Evolutionary conservation across 352 stramenopile species (phyloP).

Genomic region (Phytophthora sp.): DNA sequence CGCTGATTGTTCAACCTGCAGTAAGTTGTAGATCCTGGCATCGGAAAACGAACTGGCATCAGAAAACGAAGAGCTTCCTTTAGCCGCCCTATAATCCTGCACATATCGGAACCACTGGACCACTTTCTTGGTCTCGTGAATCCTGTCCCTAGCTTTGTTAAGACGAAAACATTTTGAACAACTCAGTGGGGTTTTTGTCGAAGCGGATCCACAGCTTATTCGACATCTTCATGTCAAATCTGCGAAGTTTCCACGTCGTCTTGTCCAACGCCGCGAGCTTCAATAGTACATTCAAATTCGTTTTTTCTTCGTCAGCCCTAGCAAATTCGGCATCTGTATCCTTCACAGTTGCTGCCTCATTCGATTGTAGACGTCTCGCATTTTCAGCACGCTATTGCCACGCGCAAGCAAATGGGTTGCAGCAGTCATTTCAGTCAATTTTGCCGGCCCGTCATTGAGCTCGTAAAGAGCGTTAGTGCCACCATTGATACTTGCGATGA

Average conservation of each 20-base stretch:
- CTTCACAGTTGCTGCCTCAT: too few species aligned
- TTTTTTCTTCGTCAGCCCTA: constrained; percentile 6
- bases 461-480: too few species aligned
- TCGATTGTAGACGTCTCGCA: too few species aligned
- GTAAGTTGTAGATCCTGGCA: neutral
- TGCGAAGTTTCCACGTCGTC: neutral
- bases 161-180: constrained; percentile 1
- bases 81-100: neutral
- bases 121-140: neutral
- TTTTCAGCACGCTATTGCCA: too few species aligned
- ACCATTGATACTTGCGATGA: too few species aligned
- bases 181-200: neutral
- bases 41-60: too few species aligned
- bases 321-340: too few species aligned
- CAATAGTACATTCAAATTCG: neutral
- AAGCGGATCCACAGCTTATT: neutral
- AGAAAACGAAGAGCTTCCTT: too few species aligned
- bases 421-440: too few species aligned
- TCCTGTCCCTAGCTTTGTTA: neutral
- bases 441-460: too few species aligned
- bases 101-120: constrained; percentile 6
- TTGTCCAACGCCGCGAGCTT: neutral
- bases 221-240: constrained; percentile 1
- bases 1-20: neutral
- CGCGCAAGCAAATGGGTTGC: too few species aligned